Evolutionary conservation across 2,329 filamentous ascomycete species (phyloP).

Genomic region (Emmonsia crescens): DNA sequence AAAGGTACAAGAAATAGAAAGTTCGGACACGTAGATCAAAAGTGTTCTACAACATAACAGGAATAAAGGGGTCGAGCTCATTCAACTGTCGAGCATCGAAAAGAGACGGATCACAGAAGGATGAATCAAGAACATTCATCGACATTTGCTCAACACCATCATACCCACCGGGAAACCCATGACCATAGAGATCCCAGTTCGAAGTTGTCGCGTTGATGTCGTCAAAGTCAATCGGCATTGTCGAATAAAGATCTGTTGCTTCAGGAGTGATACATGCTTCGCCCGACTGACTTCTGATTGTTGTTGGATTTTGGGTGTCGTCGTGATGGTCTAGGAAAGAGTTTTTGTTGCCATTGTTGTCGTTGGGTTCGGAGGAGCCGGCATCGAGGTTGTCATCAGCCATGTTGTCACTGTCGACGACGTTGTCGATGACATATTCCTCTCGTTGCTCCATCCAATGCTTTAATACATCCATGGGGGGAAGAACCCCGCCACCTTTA

Average conservation of each 20-base stretch:
- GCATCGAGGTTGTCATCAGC: neutral
- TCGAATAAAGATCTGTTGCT: slow-evolving; percentile 9
- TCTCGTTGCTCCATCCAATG: slow-evolving; percentile 51
- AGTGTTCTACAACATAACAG: slow-evolving; percentile 23
- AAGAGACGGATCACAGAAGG: slow-evolving; percentile 22
- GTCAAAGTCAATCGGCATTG: slow-evolving; percentile 13
- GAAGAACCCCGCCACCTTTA: slow-evolving; percentile 51
- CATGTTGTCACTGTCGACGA: slow-evolving; percentile 4
- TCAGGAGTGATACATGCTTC: neutral
- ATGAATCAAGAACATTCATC: slow-evolving; percentile 23
- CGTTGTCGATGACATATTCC: slow-evolving; percentile 34
- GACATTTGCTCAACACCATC: slow-evolving; percentile 19
- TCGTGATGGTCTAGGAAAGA: neutral
- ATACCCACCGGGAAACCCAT: slow-evolving; percentile 19
- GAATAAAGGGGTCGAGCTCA: slow-evolving; percentile 28
- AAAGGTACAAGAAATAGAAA: slow-evolving; percentile 9
- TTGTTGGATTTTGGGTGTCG: neutral
- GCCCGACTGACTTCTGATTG: neutral
- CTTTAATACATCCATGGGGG: slow-evolving; percentile 50
- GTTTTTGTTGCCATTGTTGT: neutral
- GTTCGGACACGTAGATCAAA: slow-evolving; percentile 11
- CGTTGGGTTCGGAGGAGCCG: neutral
- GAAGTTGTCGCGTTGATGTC: slow-evolving; percentile 13
- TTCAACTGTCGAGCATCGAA: slow-evolving; percentile 18
- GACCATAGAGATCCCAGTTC: slow-evolving; percentile 17